These are phyloP conservation scores for Sporothrix luriei DNA, from an alignment of 2,329 filamentous ascomycete species.

Conservation along the genomic window DNA sequence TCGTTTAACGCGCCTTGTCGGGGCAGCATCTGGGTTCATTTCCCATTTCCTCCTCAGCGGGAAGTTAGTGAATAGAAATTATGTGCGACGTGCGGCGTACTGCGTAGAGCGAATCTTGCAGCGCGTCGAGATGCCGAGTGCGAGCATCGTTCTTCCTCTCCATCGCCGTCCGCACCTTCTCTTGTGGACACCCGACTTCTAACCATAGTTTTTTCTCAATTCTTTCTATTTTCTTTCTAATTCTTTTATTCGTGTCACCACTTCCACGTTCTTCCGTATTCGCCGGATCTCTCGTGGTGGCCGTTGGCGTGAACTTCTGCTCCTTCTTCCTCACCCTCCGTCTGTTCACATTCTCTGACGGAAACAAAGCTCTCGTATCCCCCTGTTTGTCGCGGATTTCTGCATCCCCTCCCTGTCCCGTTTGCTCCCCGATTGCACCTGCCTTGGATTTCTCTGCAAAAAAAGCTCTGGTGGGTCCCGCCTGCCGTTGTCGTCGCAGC, in stretches of 20 bases:
- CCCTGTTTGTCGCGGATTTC: conserved; percentile 31
- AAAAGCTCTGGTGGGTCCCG: conserved; percentile 29
- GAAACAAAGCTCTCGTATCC: conserved; percentile 20
- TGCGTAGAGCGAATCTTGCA: not conserved
- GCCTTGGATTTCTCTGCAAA: not conserved
- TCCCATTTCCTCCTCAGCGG: not conserved
- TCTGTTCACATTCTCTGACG: conserved; percentile 25
- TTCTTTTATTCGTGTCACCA: not conserved
- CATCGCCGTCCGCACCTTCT: conserved; percentile 7
- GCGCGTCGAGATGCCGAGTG: not conserved
- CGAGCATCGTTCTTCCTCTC: conserved; percentile 11
- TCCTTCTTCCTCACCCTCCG: not conserved
- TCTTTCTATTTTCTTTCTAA: not conserved
- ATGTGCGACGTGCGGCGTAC: not conserved
- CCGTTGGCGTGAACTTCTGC: not conserved
- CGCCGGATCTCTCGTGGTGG: conserved; percentile 1
- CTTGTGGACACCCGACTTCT: not conserved
- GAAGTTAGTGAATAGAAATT: not conserved
- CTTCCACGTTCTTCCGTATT: conserved; percentile 23
- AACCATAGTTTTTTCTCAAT: not conserved
- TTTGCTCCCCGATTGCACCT: conserved; percentile 17
- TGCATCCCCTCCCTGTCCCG: conserved; percentile 18
- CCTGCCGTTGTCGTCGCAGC: conserved; percentile 20
- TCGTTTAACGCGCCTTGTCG: not conserved
- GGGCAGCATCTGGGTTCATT: not conserved